Conservation (phyloP, 2,329 filamentous ascomycete genomes). For the Sphaerostilbella broomeana region DNA sequence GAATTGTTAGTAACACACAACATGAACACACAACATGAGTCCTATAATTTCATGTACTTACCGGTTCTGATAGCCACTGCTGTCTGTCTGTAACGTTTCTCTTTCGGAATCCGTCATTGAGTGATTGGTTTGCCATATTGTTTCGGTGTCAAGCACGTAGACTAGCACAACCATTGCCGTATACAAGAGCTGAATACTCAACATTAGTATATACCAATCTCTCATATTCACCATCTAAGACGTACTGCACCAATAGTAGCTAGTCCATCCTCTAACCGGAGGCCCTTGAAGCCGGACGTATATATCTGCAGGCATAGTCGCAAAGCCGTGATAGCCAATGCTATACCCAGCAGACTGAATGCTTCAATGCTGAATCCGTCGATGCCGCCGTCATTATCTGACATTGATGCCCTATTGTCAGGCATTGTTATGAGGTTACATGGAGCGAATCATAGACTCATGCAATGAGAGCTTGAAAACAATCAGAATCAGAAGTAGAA, state of each 20-base stretch:
- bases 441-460: too few relatives aligned
- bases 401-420: too few relatives aligned
- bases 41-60: not conserved
- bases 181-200: conserved; percentile 1
- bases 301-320: not conserved
- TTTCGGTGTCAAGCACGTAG: conserved; percentile 1
- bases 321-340: not conserved
- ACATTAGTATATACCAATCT: not conserved
- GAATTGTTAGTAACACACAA: not conserved
- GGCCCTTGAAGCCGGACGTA: not conserved
- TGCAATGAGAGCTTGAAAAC: too few relatives aligned
- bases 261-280: conserved; percentile 6
- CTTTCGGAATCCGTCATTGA: not conserved
- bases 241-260: conserved; percentile 5
- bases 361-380: not conserved
- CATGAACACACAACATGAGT: too few relatives aligned
- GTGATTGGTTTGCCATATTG: conserved; percentile 9
- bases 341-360: conserved; percentile 2
- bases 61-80: not conserved
- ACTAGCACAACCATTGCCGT: conserved; percentile 6
- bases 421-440: too few relatives aligned
- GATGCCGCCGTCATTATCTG: too few relatives aligned
- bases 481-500: too few relatives aligned
- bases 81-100: not conserved
- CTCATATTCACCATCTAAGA: not conserved